Evolutionary conservation across 2,329 filamentous ascomycete genomes (phyloP).

Genomic region (Trichothecium roseum): DNA sequence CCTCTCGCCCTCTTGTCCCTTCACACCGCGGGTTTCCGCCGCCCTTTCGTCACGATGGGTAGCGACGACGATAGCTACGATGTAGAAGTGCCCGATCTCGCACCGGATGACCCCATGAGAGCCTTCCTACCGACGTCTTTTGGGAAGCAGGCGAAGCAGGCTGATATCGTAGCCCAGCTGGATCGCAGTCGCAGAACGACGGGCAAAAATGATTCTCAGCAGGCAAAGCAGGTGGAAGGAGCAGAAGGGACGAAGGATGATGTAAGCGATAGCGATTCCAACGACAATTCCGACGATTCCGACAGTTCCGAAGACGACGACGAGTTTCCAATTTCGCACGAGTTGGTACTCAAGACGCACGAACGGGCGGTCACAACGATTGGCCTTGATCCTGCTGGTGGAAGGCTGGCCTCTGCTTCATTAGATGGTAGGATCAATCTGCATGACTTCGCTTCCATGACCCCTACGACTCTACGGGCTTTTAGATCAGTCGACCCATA

Average conservation of each 20-base stretch:
- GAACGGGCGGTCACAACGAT: conserved; percentile 77
- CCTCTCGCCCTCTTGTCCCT: conserved; percentile 5
- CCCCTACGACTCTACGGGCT: conserved; percentile 82
- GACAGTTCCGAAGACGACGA: conserved; percentile 65
- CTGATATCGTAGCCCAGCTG: conserved; percentile 72
- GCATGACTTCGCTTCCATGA: conserved; percentile 94
- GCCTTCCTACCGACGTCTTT: conserved; percentile 75
- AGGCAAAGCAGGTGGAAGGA: conserved; percentile 7
- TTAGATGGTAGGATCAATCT: conserved; percentile 86
- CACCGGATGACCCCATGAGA: conserved; percentile 59
- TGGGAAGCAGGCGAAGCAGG: conserved; percentile 66
- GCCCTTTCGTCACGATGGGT: conserved; percentile 27
- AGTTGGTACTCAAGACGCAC: conserved; percentile 87
- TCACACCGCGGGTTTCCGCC: conserved; percentile 2
- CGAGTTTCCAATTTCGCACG: conserved; percentile 86
- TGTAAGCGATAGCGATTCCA: conserved; percentile 36
- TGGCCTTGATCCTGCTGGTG: conserved; percentile 75
- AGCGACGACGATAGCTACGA: conserved; percentile 50
- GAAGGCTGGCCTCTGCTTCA: conserved; percentile 79
- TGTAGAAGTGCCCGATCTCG: conserved; percentile 42
- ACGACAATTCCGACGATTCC: conserved; percentile 45
- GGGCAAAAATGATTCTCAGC: conserved; percentile 7
- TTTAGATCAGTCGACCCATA: conserved; percentile 90
- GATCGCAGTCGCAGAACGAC: conserved; percentile 59
- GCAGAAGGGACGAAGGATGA: conserved; percentile 22